Conservation (phyloP, 495 filamentous ascomycete species). For the Mytilinidion resinicola region DNA sequence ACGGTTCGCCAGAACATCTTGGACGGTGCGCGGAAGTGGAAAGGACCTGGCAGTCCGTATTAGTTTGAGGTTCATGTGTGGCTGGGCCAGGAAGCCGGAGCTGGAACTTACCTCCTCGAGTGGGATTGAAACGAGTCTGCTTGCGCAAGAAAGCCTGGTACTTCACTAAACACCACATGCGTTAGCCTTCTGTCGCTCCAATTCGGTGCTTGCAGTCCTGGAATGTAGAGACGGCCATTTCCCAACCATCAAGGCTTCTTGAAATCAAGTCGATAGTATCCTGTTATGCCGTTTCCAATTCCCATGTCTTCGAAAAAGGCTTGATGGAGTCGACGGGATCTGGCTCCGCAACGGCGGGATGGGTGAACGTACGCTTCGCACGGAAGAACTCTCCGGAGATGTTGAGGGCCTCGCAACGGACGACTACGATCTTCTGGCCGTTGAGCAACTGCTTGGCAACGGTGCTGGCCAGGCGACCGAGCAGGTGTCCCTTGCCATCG, state of each 20-base stretch:
- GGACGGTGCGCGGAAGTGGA: constrained; percentile 98
- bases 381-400: constrained; percentile 99
- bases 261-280: neutral
- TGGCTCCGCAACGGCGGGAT: neutral
- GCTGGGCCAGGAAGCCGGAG: neutral
- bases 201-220: neutral
- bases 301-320: neutral
- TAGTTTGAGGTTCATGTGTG: neutral
- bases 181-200: constrained; percentile 11
- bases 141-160: constrained; percentile 99
- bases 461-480: constrained; percentile 96
- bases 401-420: constrained; percentile 97
- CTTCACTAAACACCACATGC: constrained; percentile 66
- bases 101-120: constrained; percentile 72
- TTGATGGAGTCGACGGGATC: neutral
- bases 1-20: constrained; percentile 99
- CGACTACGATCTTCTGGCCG: constrained; percentile 98
- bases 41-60: constrained; percentile 62
- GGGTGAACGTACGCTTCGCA: constrained; percentile 83
- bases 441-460: constrained; percentile 99
- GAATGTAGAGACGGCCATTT: neutral
- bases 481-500: constrained; percentile 99
- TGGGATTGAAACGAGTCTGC: constrained; percentile 99
- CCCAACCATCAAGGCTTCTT: neutral
- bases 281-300: no score